Base-by-base conservation (phyloP, 352 stramenopile species). In the Pythium volutum region DNA sequence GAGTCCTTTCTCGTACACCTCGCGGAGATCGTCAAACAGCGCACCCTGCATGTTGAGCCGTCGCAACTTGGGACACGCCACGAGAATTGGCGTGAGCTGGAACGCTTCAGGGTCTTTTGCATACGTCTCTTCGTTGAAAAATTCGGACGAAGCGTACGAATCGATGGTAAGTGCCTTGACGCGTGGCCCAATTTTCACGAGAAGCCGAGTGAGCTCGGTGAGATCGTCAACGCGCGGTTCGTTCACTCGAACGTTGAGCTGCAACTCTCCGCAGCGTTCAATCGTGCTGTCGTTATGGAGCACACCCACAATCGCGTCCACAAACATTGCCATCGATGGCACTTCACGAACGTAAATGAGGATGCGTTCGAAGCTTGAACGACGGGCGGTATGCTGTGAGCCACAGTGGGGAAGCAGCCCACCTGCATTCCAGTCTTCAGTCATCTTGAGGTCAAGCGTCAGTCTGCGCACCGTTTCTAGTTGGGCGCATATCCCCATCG, bases 21-120 rank as follows among this genome's bases (percentile, higher is more conserved):
- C n/a, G 9, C 34, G 46, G 1, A 63, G 56, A 14, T 49, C 47
- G 6, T 49, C 47, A 8, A 55, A 41, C 3, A 55, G 12, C 1
- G 33, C 46, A 11, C 46, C 27, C 36, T 63, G 45, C 8, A 56
- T 25, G 3, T 47, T 47, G 7, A 63, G 56, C 15, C 51, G 23
- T 9, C 46, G 33, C 23, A 55, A n/a, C 22, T 57, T 56, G 0
- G 56, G 56, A 36, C 56, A 62, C 6, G 34, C 45, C 1, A 14
- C 6, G n/a, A 62, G 6, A 20, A 62, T 20, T 4, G 55, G 55
- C 0, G 6, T 25, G 23, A 62, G 45, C 11, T 50, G 18, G 15
- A 50, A 62, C 9, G 14, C 31, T 4, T 55, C 45, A 9, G 55
- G 55, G 1, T 22, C 9, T 3, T 38, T 46, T 0, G 26, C n/a